Evolutionary conservation across 2,329 filamentous ascomycete species (phyloP).

Genomic region (Trichoderma cornu-damae): DNA sequence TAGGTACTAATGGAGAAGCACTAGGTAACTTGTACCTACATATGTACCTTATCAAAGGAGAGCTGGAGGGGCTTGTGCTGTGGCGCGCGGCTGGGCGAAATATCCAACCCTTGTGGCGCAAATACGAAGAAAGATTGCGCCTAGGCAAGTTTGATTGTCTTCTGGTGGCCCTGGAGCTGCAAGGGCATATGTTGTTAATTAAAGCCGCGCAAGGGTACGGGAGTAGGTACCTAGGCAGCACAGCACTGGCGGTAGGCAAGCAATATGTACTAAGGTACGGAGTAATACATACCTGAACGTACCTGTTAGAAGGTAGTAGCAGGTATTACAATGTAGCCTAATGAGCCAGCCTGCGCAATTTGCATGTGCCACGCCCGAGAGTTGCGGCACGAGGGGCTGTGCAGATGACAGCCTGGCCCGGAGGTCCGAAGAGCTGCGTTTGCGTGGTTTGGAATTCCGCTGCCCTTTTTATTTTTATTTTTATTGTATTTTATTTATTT

Average conservation of each 20-base stretch:
- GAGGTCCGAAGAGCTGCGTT: constrained; percentile 13
- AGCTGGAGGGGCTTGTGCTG: constrained; percentile 15
- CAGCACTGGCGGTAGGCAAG: background rate
- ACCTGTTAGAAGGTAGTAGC: too few relatives aligned
- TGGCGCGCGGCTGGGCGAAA: constrained; percentile 12
- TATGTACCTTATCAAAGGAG: constrained; percentile 7
- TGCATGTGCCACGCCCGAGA: constrained; percentile 9
- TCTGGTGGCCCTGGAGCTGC: too few relatives aligned
- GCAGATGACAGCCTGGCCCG: background rate
- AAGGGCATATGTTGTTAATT: background rate
- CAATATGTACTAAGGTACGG: too few relatives aligned
- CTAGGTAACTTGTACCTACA: too few relatives aligned
- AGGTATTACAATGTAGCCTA: too few relatives aligned
- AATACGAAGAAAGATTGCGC: background rate
- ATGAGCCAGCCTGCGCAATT: background rate
- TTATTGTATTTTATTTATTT: too few relatives aligned
- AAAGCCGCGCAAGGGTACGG: background rate
- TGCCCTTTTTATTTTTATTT: too few relatives aligned
- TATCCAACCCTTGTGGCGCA: constrained; percentile 10
- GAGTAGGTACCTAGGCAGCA: too few relatives aligned
- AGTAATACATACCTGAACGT: too few relatives aligned
- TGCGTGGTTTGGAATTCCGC: background rate
- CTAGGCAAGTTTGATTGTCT: too few relatives aligned
- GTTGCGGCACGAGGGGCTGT: constrained; percentile 7
- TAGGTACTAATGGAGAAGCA: too few relatives aligned